Evolutionary conservation across 2,329 filamentous ascomycete genomes (phyloP), one percentile per base, ranked within the genome.

Genomic region (Xylariaceae sp.): DNA sequence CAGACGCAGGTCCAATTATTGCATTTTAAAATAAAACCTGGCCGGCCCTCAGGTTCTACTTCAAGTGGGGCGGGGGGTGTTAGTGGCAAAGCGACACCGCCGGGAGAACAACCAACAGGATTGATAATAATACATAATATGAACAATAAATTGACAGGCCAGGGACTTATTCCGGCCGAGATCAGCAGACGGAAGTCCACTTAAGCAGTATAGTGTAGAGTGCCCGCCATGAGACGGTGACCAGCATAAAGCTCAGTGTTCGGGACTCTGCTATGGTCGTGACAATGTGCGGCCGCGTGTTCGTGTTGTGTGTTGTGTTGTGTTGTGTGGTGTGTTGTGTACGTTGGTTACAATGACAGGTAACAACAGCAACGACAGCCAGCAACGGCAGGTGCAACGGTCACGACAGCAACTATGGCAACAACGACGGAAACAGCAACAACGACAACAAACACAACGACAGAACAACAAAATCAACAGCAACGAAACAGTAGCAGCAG

Each of bases 41-140:
- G 17, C 60, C 58, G 54, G 61, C 39, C 58, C 23, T 63, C 56
- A 63, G 53, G 60, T 59, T 34, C 47, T 59, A 51, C 13, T 35
- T 51, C 37, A 42, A 51, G 64, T 66, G 64, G 64, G 64, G 62
- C 64, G 53, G 62, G 64, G 63, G 62, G 64, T 63, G 59, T 63
- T 66, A 66, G 64, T 66, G 63, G 64, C 62, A 58, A 66, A 64
- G 63, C 64, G 63, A 58, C 64, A 60, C 62, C 62, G 57, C 49
- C 62, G 59, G 57, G 51, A 50, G 62, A 59, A 55, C 53, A 59
- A 55, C 57, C 56, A 62, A 57, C 61, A 51, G 59, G 59, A 55
- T 55, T 60, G 52, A 56, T 56, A 63, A 60, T 55, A 59, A 58
- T 50, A 50, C 48, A 50, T 56, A 60, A 62, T 56, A 59, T 53